These are phyloP conservation scores for Leccinum pellstonianum DNA, from an alignment of 768 basidiomycete species.

Conservation along the genomic window DNA sequence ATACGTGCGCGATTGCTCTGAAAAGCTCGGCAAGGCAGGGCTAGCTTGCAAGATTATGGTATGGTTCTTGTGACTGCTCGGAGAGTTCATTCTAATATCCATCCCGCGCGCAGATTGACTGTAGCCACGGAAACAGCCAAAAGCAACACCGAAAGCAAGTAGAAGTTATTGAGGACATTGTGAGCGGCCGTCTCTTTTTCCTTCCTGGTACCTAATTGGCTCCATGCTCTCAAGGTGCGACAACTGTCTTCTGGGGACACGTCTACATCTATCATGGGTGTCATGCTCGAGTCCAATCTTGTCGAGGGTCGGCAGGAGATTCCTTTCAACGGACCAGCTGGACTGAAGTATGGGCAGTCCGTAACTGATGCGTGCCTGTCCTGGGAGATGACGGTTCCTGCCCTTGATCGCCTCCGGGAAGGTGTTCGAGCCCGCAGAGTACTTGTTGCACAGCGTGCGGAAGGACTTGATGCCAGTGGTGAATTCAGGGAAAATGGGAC, in stretches of 20 bases:
- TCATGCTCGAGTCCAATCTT: slow-evolving; percentile 95
- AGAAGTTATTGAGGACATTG: slow-evolving; percentile 88
- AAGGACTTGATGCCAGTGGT: slow-evolving; percentile 8
- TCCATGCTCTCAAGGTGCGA: slow-evolving; percentile 46
- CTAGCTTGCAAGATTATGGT: slow-evolving; percentile 87
- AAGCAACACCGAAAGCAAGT: slow-evolving; percentile 90
- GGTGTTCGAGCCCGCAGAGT: slow-evolving; percentile 79
- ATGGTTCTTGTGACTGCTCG: slow-evolving; percentile 16
- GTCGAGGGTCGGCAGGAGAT: slow-evolving; percentile 87
- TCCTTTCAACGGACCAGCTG: slow-evolving; percentile 65
- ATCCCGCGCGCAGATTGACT: slow-evolving; percentile 67
- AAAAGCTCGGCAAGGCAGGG: slow-evolving; percentile 76
- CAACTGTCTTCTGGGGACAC: slow-evolving; percentile 77
- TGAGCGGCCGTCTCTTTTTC: slow-evolving; percentile 36
- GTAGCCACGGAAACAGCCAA: slow-evolving; percentile 93
- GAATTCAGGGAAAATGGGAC: slow-evolving; percentile 5
- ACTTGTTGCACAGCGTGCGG: slow-evolving; percentile 37
- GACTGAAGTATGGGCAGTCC: slow-evolving; percentile 78
- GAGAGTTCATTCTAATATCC: not conserved
- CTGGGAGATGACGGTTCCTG: slow-evolving; percentile 83
- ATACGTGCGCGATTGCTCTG: slow-evolving; percentile 71
- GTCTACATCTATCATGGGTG: slow-evolving; percentile 75
- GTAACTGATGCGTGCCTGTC: slow-evolving; percentile 90
- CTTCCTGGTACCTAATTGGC: slow-evolving; percentile 13
- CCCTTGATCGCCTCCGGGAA: slow-evolving; percentile 81